Percentiles rank a stretch among this genome's conserved stretches.
Conservation (phyloP, 768 basidiomycete genomes). For the Trametes coccinea region DNA sequence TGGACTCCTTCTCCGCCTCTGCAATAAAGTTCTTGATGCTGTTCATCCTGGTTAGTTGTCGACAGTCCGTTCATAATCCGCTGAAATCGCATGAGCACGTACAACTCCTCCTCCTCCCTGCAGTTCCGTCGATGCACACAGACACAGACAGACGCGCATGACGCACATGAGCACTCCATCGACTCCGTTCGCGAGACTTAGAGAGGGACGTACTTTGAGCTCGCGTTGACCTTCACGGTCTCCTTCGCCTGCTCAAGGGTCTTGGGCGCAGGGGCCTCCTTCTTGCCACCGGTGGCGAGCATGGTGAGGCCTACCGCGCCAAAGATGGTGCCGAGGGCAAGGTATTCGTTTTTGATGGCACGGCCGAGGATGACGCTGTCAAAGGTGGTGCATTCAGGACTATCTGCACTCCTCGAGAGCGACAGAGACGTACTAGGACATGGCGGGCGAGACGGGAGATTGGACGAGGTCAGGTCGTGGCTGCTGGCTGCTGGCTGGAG, state of each 20-base stretch:
- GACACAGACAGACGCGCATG: neutral
- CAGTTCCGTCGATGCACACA: neutral
- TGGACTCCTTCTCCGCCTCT: conserved; percentile 79
- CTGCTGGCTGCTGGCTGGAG: conserved; percentile 21
- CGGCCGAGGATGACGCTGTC: conserved; percentile 76
- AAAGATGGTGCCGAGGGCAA: conserved; percentile 67
- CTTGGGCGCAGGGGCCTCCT: conserved; percentile 41
- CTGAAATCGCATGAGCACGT: conserved; percentile 36
- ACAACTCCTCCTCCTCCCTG: conserved; percentile 89
- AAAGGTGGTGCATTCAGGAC: neutral
- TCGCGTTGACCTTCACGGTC: conserved; percentile 58
- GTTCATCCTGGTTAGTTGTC: conserved; percentile 49
- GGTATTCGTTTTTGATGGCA: conserved; percentile 78
- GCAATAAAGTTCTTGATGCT: conserved; percentile 81
- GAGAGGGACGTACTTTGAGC: conserved; percentile 59
- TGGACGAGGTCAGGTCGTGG: conserved; percentile 11
- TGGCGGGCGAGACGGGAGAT: conserved; percentile 28
- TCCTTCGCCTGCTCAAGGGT: conserved; percentile 59
- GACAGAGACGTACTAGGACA: conserved; percentile 45
- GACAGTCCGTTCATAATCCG: conserved; percentile 32
- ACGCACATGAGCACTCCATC: neutral
- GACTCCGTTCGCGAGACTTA: neutral
- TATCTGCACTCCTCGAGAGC: neutral
- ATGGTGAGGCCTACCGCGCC: conserved; percentile 54
- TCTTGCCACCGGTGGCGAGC: conserved; percentile 58